Evolutionary conservation across 257 asterid genomes (phyloP).

Genomic region (Lantana camara): DNA sequence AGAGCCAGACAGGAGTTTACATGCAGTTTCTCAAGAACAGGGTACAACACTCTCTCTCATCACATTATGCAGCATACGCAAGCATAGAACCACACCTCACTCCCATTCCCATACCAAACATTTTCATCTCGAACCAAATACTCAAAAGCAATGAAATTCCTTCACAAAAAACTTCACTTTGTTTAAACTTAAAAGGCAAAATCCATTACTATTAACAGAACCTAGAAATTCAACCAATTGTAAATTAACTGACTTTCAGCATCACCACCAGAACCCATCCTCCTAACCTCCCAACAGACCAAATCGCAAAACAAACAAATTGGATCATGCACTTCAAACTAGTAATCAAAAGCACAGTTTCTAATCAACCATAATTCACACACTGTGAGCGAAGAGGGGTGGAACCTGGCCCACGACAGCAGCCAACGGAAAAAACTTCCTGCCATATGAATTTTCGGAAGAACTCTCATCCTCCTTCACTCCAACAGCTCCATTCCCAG

Average conservation of each 20-base stretch:
- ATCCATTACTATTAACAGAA: conserved; percentile 1
- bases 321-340: not conserved
- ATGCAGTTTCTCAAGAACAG: not conserved
- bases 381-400: conserved; percentile 4
- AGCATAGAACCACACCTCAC: not conserved
- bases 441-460: conserved; percentile 50
- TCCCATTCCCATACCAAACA: not conserved
- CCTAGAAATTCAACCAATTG: conserved; percentile 3
- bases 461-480: conserved; percentile 27
- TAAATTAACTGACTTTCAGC: not conserved
- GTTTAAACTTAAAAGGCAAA: not conserved
- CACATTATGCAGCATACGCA: not conserved
- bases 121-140: not conserved
- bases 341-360: not conserved
- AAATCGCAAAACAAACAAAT: not conserved
- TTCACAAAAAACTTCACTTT: not conserved
- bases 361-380: not conserved
- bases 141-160: conserved; percentile 1
- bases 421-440: conserved; percentile 89
- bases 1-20: not conserved
- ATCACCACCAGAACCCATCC: not conserved
- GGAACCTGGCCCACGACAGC: conserved; percentile 98
- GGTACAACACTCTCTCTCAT: not conserved
- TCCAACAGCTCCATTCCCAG: conserved; percentile 59
- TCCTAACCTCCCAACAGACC: not conserved